Base-by-base conservation (phyloP, 345 rosid genomes). In the Linum trigynum region DNA sequence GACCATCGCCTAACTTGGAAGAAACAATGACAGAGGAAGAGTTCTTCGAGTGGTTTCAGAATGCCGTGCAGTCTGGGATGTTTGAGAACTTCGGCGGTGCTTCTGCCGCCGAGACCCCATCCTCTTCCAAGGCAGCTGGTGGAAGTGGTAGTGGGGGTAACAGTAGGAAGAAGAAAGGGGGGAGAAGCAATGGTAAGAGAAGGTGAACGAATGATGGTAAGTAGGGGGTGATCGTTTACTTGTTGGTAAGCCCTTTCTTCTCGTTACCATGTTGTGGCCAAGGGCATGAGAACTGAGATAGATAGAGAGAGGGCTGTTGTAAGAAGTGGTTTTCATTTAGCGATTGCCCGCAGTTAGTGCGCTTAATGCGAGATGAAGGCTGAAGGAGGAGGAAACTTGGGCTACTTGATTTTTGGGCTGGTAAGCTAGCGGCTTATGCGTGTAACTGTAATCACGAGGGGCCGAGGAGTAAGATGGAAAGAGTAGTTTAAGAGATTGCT, bases 21-120 rank as follows among this genome's bases (percentile, higher is more conserved):
- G 99, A 94, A 71, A 76, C 86, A 66, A 86, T 90, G 97, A 88
- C 95, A 0, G 96, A 90, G 71, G 95, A 90, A 73, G 95, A 90
- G 72, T 85, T 90, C 69, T 67, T 82, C 0, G 86, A 82, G 76
- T 94, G 99, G 99, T 80, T 90, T 42, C 96, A 85, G 84, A 90
- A 86, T 50, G 99, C 99, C 0, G 80, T 77, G 67, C 95, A 85
- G 69, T 74, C 95, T 0, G 99, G 97, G 45, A 62, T 76, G 75
- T 94, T 90, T 62, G 91, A 88, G 67, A 82, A 79, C 76, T 68
- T 74, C 43, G 61, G 59, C 0, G 76, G 70, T 55, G 71, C 77
- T 53, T 58, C 75, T 32, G 59, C 79, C 1, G 55, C 79, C 0
- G 82, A 77, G 53, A 80, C 68, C 69, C 77, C 88, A 53, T 70